Evolutionary conservation across 352 stramenopile species (phyloP).

Genomic region (Globisporangium lucens): DNA sequence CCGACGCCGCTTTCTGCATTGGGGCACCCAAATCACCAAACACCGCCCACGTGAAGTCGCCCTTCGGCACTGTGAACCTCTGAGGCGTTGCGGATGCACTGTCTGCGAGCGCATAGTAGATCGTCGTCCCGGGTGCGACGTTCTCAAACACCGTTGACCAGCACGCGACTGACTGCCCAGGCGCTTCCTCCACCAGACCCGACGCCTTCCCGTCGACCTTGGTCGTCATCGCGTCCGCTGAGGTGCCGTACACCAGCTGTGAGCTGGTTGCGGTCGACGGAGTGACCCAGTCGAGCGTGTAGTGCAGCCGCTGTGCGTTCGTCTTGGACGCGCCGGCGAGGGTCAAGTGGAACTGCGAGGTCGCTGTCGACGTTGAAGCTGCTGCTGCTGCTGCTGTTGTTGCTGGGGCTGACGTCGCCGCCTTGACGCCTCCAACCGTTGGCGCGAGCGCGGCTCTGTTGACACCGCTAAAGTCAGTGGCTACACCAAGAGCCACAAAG

Average conservation of each 20-base stretch:
- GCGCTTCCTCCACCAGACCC: slow-evolving; percentile 48
- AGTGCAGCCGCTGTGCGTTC: slow-evolving; percentile 32
- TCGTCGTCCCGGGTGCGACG: slow-evolving; percentile 38
- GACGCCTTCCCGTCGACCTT: slow-evolving; percentile 29
- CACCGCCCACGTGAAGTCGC: slow-evolving; percentile 64
- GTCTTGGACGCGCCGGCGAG: slow-evolving; percentile 29
- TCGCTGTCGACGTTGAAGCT: neutral
- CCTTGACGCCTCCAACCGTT: neutral
- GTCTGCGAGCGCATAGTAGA: slow-evolving; percentile 60
- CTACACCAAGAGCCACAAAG: neutral
- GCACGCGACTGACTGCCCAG: slow-evolving; percentile 36
- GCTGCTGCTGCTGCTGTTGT: neutral
- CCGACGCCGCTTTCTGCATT: slow-evolving; percentile 49
- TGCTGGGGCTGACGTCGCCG: neutral
- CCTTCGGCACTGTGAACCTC: slow-evolving; percentile 48
- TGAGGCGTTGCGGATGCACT: slow-evolving; percentile 14
- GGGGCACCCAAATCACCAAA: slow-evolving; percentile 70
- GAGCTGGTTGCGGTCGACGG: slow-evolving; percentile 29
- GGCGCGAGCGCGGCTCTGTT: neutral
- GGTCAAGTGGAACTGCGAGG: slow-evolving; percentile 64
- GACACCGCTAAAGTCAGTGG: slow-evolving; percentile 6
- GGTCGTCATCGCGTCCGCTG: slow-evolving; percentile 31
- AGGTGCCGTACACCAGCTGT: slow-evolving; percentile 39
- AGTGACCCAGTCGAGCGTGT: slow-evolving; percentile 77
- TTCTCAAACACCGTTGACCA: slow-evolving; percentile 57